phyloP scores from a whole-genome alignment of 2,329 filamentous ascomycete species.

The Aspergillus vadensis region DNA sequence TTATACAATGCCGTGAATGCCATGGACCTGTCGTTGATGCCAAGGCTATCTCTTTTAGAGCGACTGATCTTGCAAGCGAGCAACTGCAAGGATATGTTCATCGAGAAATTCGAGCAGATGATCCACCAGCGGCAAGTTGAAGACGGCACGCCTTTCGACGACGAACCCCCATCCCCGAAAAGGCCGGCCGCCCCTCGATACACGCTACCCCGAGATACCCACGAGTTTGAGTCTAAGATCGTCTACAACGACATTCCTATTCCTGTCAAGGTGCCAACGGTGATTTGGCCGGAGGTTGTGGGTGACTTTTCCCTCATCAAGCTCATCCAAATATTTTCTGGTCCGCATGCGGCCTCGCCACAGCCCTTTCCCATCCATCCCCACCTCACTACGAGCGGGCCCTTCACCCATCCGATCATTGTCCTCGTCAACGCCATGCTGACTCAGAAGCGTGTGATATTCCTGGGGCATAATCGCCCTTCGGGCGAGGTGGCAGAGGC shows the following conservation, averaged over 20 bases:
- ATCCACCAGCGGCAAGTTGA: constrained; percentile 77
- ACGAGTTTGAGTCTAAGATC: constrained; percentile 95
- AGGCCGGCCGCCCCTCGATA: constrained; percentile 68
- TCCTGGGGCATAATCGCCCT: constrained; percentile 90
- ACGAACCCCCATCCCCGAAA: constrained; percentile 49
- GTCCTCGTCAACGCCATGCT: constrained; percentile 91
- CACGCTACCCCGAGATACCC: constrained; percentile 84
- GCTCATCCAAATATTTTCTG: constrained; percentile 90
- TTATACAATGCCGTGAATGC: constrained; percentile 91
- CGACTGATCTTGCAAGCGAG: constrained; percentile 82
- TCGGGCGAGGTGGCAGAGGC: constrained; percentile 96
- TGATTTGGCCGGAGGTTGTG: constrained; percentile 90
- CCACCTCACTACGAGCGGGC: constrained; percentile 89
- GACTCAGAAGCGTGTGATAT: constrained; percentile 95
- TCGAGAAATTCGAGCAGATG: constrained; percentile 97
- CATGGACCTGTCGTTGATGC: constrained; percentile 96
- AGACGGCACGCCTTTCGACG: constrained; percentile 49
- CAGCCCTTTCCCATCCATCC: constrained; percentile 85
- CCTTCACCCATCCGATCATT: constrained; percentile 89
- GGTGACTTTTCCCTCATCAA: constrained; percentile 98
- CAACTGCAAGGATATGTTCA: constrained; percentile 92
- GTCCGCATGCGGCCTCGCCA: constrained; percentile 76
- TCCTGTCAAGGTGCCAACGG: constrained; percentile 92
- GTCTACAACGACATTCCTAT: constrained; percentile 96
- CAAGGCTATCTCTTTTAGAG: constrained; percentile 79